These are phyloP conservation scores for Cystofilobasidium ferigula DNA, from an alignment of 768 basidiomycete genomes.

Conservation along the genomic window DNA sequence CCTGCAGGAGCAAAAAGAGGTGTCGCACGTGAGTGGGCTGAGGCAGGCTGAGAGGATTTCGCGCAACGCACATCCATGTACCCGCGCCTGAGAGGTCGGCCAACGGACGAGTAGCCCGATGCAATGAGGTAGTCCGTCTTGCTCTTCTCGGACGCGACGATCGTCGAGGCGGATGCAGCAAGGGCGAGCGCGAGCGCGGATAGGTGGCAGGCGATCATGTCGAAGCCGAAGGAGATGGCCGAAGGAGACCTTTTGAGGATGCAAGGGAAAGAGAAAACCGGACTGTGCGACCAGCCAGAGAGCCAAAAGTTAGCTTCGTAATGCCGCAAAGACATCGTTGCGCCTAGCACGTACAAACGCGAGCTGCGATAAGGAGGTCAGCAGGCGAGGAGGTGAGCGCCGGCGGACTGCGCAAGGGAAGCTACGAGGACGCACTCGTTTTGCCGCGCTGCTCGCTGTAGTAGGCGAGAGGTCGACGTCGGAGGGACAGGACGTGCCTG, in stretches of 20 bases:
- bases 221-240: not conserved
- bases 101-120: constrained; percentile 8
- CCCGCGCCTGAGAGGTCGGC: not conserved
- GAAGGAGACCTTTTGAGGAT: not conserved
- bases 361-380: no score
- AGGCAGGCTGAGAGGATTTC: constrained; percentile 18
- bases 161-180: not conserved
- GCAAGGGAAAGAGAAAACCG: no score
- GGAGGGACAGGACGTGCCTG: no score
- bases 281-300: no score
- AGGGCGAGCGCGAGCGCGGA: not conserved
- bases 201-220: not conserved
- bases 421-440: no score
- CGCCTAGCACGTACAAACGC: no score
- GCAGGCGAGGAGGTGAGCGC: no score
- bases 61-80: not conserved
- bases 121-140: constrained; percentile 15
- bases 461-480: no score
- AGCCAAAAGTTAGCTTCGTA: no score
- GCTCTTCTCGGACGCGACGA: constrained; percentile 4
- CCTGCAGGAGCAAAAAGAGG: not conserved
- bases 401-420: no score
- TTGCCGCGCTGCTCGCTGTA: no score
- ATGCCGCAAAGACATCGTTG: no score
- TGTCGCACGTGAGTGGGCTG: constrained; percentile 17